Base-by-base conservation (phyloP, 805 yeast species). In the Nakazawaea molendinolei region DNA sequence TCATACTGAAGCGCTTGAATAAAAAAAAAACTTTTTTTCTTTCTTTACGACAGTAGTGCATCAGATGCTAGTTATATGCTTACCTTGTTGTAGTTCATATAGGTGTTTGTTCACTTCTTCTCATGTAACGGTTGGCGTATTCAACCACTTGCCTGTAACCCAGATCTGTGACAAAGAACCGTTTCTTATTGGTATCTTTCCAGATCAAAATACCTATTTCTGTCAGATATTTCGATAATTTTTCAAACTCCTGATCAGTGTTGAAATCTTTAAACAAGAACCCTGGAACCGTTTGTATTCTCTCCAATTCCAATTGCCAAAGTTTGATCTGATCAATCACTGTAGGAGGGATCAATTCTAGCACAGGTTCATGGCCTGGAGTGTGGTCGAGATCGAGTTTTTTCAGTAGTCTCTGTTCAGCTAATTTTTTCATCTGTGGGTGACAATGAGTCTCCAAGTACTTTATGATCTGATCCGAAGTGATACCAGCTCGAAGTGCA, bases 291-390 rank as follows among this genome's bases (percentile, higher is more conserved):
- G 92, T 74, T 47, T 83, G 79, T 45, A 92, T 85, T 59, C 99
- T 74, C 56, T 92, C 97, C 61, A 89, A 60, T 55, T 92, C 99
- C 42, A 92, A 65, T 62, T 92, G 97, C 99, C 99, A 92, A 36
- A 92, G 67, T 53, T 79, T 80, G 48, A 92, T 85, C 56, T 92
- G 99, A 58, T 92, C 99, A 1, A 86, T 84, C n/a, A 92, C 95
- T 0, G 95, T 92, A 0, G 97, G 95, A 3, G 97, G 97, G 5
- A 84, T 55, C 9, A 92, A 63, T 51, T 79, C 79, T 40, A 77
- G 49, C 44, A 71, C 53, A 16, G 33, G 14, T 33, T 73, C 67
- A 36, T 65, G 67, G n/a, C n/a, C n/a, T 34, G 69, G 63, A 19
- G 70, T 69, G 25, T 68, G 58, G 45, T 75, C 79, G 41, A 77